A percentile compares a stretch with the other conserved stretches of the same genome.
Evolutionary conservation across 768 basidiomycete genomes (phyloP).

Genomic region (Heimioporus sp.): DNA sequence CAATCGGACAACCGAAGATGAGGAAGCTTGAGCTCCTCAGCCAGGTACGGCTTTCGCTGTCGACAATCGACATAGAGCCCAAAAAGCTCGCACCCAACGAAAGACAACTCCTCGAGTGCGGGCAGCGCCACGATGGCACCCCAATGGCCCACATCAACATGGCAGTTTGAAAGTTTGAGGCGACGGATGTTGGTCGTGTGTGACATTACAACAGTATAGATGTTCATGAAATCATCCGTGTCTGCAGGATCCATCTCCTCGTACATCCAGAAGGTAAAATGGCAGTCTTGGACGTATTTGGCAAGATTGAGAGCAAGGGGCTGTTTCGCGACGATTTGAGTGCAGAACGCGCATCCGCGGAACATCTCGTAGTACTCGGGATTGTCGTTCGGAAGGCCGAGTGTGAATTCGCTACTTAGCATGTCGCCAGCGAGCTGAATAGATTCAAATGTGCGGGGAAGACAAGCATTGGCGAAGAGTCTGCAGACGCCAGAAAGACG

Average conservation of each 20-base stretch:
- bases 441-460: slow-evolving; percentile 39
- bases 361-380: background rate
- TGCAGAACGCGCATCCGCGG: slow-evolving; percentile 17
- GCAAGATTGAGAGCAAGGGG: slow-evolving; percentile 31
- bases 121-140: slow-evolving; percentile 4
- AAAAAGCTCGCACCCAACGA: background rate
- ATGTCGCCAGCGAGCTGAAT: slow-evolving; percentile 19
- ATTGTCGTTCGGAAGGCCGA: slow-evolving; percentile 8
- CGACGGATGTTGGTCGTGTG: slow-evolving; percentile 19
- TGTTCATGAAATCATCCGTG: background rate
- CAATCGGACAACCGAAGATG: slow-evolving; percentile 3
- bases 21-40: background rate
- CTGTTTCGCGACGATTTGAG: slow-evolving; percentile 23
- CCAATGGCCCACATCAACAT: slow-evolving; percentile 15
- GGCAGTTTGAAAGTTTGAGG: slow-evolving; percentile 8
- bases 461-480: slow-evolving; percentile 24
- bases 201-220: slow-evolving; percentile 4
- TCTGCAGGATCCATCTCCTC: background rate
- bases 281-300: slow-evolving; percentile 26
- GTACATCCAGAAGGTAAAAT: slow-evolving; percentile 4
- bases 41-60: too few species aligned
- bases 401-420: too few species aligned
- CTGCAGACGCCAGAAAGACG: too few species aligned
- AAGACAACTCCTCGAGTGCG: slow-evolving; percentile 18
- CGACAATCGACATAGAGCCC: slow-evolving; percentile 1